Evolutionary conservation across 2,329 filamentous ascomycete species (phyloP), one percentile per base, ranked within the genome.

Genomic region (Chrysoporthe deuterocubensis): DNA sequence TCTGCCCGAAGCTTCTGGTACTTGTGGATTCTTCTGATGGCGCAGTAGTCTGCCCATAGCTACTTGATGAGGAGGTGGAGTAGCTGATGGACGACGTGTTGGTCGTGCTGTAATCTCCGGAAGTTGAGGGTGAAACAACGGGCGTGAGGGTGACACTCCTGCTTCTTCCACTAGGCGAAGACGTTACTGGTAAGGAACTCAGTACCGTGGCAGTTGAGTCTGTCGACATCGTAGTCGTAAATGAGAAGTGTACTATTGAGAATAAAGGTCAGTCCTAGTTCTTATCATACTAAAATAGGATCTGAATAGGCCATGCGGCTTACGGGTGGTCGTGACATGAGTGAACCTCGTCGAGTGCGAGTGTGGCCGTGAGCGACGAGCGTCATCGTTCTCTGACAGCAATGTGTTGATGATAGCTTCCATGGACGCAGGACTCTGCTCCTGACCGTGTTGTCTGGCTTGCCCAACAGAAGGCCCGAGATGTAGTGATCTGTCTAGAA

Each of bases 261-360:
- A 34, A 34, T 34, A 43, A 5, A 9, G 14, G 18, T 54, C 13
- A 46, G 34, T 56, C 3, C 16, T 34, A 5, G 7, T 32, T 32
- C 26, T 34, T 16, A 26, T 2, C 7, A 11, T 13, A 44, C 44
- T 2, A 16, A 2, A 37, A 58, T 13, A 37, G 34, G 34, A 21
- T 26, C 43, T 48, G 3, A n/a, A 3, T 2, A 34, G 21, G 21
- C 37, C 26, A 16, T n/a, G 13, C 5, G 16, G 26, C 59, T 46
- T 46, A 61, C 59, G 8, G 26, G 59, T 61, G 26, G 59, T 61
- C 16, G 59, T 61, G 13, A 61, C 59, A 48, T 61, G 59, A 34
- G 59, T 61, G 14, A 61, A 61, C 21, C 40, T 26, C 57, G 57
- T 60, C 21, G 59, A 61, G 26, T n/a, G 42, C 16, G 42, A 34